These are phyloP conservation scores for Intubia oerlemansii DNA, from an alignment of 2,329 filamentous ascomycete genomes.

Conservation along the genomic window DNA sequence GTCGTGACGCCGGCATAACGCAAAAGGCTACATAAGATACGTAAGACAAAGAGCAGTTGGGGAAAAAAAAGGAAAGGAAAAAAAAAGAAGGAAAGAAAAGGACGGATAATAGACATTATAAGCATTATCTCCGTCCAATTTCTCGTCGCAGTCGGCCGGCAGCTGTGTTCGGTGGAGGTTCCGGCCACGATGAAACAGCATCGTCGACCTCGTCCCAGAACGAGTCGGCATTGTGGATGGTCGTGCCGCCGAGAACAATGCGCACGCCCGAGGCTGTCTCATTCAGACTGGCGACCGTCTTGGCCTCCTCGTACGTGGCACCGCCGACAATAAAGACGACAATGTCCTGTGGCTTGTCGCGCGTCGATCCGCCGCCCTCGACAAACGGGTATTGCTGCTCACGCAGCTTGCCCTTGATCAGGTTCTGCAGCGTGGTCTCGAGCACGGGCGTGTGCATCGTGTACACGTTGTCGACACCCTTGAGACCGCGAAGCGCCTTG, in stretches of 20 bases:
- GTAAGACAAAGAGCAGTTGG: too few species aligned
- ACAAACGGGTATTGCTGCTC: slow-evolving; percentile 86
- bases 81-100: too few species aligned
- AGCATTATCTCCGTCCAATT: slow-evolving; percentile 9
- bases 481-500: slow-evolving; percentile 78
- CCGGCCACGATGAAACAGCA: slow-evolving; percentile 71
- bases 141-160: slow-evolving; percentile 14
- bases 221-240: slow-evolving; percentile 65
- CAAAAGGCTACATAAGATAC: too few species aligned
- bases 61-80: too few species aligned
- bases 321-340: slow-evolving; percentile 89
- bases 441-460: slow-evolving; percentile 87
- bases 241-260: slow-evolving; percentile 75
- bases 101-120: too few species aligned
- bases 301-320: slow-evolving; percentile 89
- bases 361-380: slow-evolving; percentile 57
- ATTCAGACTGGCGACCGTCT: slow-evolving; percentile 88
- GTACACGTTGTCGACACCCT: slow-evolving; percentile 97
- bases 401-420: slow-evolving; percentile 77
- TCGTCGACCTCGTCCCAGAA: slow-evolving; percentile 89
- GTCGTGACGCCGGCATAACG: too few species aligned
- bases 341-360: slow-evolving; percentile 92
- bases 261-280: slow-evolving; percentile 73
- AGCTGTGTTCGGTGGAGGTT: slow-evolving; percentile 22
- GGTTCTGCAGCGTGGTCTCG: slow-evolving; percentile 70